Conservation (phyloP, 176 grass and related monocot species). For the Chrysopogon serrulatus region DNA sequence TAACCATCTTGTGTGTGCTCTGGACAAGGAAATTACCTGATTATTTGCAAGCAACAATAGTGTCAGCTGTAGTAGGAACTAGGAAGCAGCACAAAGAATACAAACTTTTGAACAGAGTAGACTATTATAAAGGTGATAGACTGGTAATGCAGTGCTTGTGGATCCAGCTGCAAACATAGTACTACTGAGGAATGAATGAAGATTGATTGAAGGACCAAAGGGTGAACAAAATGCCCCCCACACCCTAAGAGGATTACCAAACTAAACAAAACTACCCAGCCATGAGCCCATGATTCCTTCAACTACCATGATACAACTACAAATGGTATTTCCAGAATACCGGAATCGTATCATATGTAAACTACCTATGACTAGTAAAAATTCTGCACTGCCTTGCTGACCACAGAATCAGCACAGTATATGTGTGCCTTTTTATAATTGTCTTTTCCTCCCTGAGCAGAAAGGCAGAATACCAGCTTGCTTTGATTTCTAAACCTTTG, state of each 20-base stretch:
- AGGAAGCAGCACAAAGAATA: not conserved
- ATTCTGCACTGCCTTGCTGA: not conserved
- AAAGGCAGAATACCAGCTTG: too few species aligned
- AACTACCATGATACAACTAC: not conserved
- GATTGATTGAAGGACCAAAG: not conserved
- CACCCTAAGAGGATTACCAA: not conserved
- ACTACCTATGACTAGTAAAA: not conserved
- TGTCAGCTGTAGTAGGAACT: not conserved
- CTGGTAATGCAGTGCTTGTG: not conserved
- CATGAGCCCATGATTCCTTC: not conserved
- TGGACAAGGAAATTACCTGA: not conserved
- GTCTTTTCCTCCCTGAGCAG: not conserved
- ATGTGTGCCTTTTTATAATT: not conserved
- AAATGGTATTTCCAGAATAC: not conserved
- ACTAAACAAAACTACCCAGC: not conserved
- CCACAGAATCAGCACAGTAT: not conserved
- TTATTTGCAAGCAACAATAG: not conserved
- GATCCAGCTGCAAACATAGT: not conserved
- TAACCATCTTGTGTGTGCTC: constrained; percentile 59
- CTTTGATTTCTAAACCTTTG: too few species aligned
- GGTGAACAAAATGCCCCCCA: not conserved
- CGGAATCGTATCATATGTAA: not conserved
- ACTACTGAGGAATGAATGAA: too few species aligned
- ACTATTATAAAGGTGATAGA: too few species aligned
- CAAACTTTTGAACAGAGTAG: not conserved